These are phyloP conservation scores for Colletotrichum sp. DNA, from an alignment of 2,329 filamentous ascomycete genomes.

Conservation along the genomic window DNA sequence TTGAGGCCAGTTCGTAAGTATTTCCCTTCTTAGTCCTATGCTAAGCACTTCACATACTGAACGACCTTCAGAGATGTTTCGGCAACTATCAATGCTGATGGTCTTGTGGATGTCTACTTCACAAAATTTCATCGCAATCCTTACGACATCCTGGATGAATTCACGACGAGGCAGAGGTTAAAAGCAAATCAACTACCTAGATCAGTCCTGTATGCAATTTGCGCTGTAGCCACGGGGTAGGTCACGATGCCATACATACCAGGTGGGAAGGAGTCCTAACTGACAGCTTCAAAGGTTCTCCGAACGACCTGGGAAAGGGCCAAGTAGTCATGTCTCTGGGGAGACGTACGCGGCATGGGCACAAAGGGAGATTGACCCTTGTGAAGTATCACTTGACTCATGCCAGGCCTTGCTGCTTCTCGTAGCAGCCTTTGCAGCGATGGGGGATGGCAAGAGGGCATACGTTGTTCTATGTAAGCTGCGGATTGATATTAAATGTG, in stretches of 20 bases:
- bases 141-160: constrained; percentile 4
- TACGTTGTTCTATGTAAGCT: constrained; percentile 1
- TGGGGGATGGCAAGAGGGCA: not conserved
- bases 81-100: not conserved
- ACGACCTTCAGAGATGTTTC: not conserved
- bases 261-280: no score
- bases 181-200: constrained; percentile 5
- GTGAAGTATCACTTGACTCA: not conserved
- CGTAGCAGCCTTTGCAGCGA: not conserved
- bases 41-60: not conserved
- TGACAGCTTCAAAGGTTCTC: not conserved
- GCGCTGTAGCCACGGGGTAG: constrained; percentile 11
- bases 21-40: not conserved
- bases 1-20: not conserved
- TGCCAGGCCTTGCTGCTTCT: constrained; percentile 3
- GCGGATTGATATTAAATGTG: not conserved
- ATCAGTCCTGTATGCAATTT: not conserved
- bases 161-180: not conserved
- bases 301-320: not conserved
- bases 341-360: constrained; percentile 8
- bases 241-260: not conserved
- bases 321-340: constrained; percentile 7
- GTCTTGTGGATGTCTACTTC: constrained; percentile 9
- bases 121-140: constrained; percentile 4
- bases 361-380: not conserved